These are phyloP conservation scores for Phytophthora agathidicida DNA, from an alignment of 352 stramenopile genomes.

Conservation along the genomic window DNA sequence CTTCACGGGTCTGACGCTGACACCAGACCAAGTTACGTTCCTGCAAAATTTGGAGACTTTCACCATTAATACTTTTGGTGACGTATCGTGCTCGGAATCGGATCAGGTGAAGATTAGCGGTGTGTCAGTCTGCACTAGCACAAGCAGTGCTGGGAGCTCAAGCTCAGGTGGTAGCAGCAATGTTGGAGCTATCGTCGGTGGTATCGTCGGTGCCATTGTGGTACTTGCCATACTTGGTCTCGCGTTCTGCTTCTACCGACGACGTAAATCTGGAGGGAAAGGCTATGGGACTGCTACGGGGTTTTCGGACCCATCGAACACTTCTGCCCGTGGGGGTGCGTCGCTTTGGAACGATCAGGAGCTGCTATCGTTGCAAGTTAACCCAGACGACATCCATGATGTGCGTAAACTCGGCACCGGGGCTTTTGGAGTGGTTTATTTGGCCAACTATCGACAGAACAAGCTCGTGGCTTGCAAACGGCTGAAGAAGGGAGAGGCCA, in stretches of 20 bases:
- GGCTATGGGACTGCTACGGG: conserved; percentile 26
- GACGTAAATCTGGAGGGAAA: conserved; percentile 23
- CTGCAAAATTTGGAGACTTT: conserved; percentile 44
- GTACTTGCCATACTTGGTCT: conserved; percentile 34
- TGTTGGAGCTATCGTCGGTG: conserved; percentile 46
- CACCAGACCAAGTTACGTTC: conserved; percentile 47
- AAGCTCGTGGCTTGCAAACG: conserved; percentile 55
- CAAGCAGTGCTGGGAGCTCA: neutral
- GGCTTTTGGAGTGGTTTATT: conserved; percentile 46
- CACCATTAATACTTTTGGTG: conserved; percentile 47
- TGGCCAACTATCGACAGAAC: conserved; percentile 48
- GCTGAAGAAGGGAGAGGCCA: conserved; percentile 46
- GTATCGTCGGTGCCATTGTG: conserved; percentile 46
- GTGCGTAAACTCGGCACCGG: conserved; percentile 42
- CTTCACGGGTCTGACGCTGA: conserved; percentile 50
- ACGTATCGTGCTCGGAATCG: conserved; percentile 26
- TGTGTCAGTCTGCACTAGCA: conserved; percentile 45
- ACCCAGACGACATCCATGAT: conserved; percentile 56
- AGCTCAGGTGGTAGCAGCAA: conserved; percentile 25
- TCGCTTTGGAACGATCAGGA: conserved; percentile 59
- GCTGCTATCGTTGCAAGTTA: conserved; percentile 54
- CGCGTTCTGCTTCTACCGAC: conserved; percentile 35
- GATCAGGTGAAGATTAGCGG: conserved; percentile 31
- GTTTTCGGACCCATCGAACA: conserved; percentile 8
- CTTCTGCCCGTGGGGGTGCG: conserved; percentile 3